Base-by-base conservation (phyloP, 164 flowering plant genomes). In the Stephania yunnanensis region DNA sequence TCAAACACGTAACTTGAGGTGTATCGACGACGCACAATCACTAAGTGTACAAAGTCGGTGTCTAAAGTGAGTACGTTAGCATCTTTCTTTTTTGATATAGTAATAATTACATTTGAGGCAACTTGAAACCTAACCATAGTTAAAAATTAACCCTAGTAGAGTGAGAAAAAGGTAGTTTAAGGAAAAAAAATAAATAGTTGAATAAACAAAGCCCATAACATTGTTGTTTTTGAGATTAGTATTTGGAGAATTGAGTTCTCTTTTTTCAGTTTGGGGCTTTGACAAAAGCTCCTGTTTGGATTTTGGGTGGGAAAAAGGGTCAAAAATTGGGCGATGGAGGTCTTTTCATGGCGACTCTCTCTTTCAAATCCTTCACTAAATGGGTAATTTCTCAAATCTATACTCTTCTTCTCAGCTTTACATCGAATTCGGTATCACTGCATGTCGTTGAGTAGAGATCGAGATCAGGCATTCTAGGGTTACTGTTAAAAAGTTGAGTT, bases 311-410 rank as follows among this genome's bases (percentile, higher is more conserved):
- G 83, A 79, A 83, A 69, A 77, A 46, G 75, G 81, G 80, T 75
- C 44, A 73, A 76, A 71, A 70, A 13, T 45, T 75, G 72, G 61
- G 84, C 65, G 65, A 78, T 72, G 80, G 67, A 84, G 84, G 84
- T 77, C 77, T 61, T 78, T 73, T 74, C 79, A 84, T 84, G 86
- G 86, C 78, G 77, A 78, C 79, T 77, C 75, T 72, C 77, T 42
- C 78, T 80, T 80, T 80, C 85, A 79, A 84, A 80, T 73, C 75
- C 76, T 70, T 69, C 79, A 75, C 36, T 67, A 42, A 76, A 72
- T 50, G 53, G 83, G 84, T 86, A 80, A 76, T 65, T 73, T 68
- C 64, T 65, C 69, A 1, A 65, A 29, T 70, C 46, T 42, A 67
- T 76, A n/a, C 67, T 42, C 13, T 77, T 77, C 22, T 63, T 6